A percentile compares a stretch with the other conserved stretches of the same genome.
Conservation (phyloP, 2,329 filamentous ascomycete genomes). For the Xylariaceae sp. region DNA sequence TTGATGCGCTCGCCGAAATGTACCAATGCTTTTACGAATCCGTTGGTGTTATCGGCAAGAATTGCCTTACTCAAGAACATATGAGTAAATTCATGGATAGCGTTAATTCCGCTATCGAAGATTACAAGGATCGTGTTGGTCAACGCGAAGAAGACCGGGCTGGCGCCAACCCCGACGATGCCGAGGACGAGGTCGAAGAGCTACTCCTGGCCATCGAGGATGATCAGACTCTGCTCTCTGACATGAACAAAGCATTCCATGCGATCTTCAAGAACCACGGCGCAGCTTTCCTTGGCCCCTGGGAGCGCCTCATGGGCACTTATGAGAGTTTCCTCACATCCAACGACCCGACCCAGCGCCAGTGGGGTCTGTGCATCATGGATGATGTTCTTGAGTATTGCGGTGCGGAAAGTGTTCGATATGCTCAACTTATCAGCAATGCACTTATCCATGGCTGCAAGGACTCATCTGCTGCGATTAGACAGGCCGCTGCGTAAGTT, state of each 20-base stretch:
- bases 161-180: conserved; percentile 70
- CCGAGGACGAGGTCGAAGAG: conserved; percentile 84
- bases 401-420: conserved; percentile 79
- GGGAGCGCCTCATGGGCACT: conserved; percentile 78
- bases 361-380: conserved; percentile 99
- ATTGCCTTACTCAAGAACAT: conserved; percentile 70
- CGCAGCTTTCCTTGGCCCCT: conserved; percentile 73
- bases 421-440: conserved; percentile 78
- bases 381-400: conserved; percentile 98
- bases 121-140: conserved; percentile 84
- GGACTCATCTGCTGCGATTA: conserved; percentile 81
- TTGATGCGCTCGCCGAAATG: conserved; percentile 96
- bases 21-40: conserved; percentile 99
- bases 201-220: conserved; percentile 89
- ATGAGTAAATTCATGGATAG: conserved; percentile 85
- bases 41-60: conserved; percentile 85
- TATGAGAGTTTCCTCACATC: conserved; percentile 83
- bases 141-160: conserved; percentile 78
- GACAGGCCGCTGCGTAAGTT: conserved; percentile 78
- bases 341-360: conserved; percentile 79
- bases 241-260: conserved; percentile 99
- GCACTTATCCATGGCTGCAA: conserved; percentile 82
- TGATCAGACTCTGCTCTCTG: conserved; percentile 89
- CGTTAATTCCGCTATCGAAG: conserved; percentile 78
- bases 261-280: conserved; percentile 98